Base-by-base conservation (phyloP, 257 asterid genomes). In the Solanum sitiens region DNA sequence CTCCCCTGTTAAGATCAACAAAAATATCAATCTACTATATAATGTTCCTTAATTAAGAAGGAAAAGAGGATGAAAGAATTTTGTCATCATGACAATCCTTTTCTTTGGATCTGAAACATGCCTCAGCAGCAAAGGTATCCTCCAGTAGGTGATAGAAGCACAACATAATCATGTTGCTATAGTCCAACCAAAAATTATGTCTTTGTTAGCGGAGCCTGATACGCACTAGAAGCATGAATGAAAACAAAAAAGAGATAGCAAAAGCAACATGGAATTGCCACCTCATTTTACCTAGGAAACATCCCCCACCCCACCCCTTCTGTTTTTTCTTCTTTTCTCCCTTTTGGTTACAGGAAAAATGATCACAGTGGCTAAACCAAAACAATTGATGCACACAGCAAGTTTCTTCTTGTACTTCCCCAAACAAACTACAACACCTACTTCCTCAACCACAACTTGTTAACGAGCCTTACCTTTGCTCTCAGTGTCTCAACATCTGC, bases 401-500 rank as follows among this genome's bases (percentile, higher is more conserved):
- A 44, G 85, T 45, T 13, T 47, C 85, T 80, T 47, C 68, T 47
- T 32, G 44, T 61, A 80, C 44, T 80, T 79, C 5, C 20, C 85
- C 40, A 16, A 77, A 80, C 68, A 74, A 47, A 73, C 25, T 23
- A 33, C 10, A 12, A 42, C 39, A 86, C 59, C 44, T 20, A 59
- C 56, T 18, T 63, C 40, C 71, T 72, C 37, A 30, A 27, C 59
- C 42, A 32, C 72, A 44, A 32, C 37, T 47, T 44, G 40, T 40
- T 40, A 23, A 35, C 25, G 30, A 35, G 72, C 71, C 20, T 88
- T 90, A 94, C 99, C 96, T 96, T 96, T 70, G 98, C 98, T 91
- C 98, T 93, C 84, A 96, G 85, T 86, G 99, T 96, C 94, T 96
- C 99, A 70, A 94, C 95, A 90, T 97, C 98, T 89, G 99, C 99